Evolutionary conservation across 345 rosid genomes (phyloP).

Genomic region (Hevea brasiliensis): DNA sequence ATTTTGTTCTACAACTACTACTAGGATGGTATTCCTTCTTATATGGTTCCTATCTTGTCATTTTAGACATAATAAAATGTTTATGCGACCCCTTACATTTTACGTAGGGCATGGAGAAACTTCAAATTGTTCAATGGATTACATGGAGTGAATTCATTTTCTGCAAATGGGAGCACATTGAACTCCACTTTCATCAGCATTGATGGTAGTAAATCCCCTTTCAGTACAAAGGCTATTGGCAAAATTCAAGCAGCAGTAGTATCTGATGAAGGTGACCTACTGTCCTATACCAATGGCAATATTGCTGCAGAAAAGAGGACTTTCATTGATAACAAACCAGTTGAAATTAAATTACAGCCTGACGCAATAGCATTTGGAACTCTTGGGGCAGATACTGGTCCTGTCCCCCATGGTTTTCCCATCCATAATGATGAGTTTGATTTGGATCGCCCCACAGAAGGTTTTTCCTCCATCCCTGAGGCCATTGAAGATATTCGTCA

Average conservation of each 20-base stretch:
- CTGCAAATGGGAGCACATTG: constrained; percentile 28
- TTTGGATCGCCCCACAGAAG: constrained; percentile 66
- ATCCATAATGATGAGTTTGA: constrained; percentile 61
- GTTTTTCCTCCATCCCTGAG: constrained; percentile 76
- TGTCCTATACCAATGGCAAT: constrained; percentile 44
- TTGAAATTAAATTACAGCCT: constrained; percentile 33
- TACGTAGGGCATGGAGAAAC: constrained; percentile 43
- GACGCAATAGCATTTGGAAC: constrained; percentile 47
- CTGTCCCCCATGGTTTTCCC: constrained; percentile 42
- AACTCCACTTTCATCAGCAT: constrained; percentile 27
- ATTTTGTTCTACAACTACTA: neutral
- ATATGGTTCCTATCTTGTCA: neutral
- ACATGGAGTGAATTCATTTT: constrained; percentile 24
- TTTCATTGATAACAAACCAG: constrained; percentile 28
- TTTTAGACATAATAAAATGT: neutral
- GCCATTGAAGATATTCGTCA: constrained; percentile 89
- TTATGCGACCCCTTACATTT: constrained; percentile 15
- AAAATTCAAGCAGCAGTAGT: constrained; percentile 50
- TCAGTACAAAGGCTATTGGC: constrained; percentile 31
- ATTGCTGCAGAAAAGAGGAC: constrained; percentile 28
- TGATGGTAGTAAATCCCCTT: constrained; percentile 35
- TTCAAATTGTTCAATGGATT: constrained; percentile 46
- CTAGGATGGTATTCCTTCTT: neutral
- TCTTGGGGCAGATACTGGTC: constrained; percentile 47
- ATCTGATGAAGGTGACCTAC: constrained; percentile 61